Percentiles rank a stretch among this genome's conserved stretches.
Evolutionary conservation across 129 eudicot species (phyloP).

Genomic region (Erigeron canadensis): DNA sequence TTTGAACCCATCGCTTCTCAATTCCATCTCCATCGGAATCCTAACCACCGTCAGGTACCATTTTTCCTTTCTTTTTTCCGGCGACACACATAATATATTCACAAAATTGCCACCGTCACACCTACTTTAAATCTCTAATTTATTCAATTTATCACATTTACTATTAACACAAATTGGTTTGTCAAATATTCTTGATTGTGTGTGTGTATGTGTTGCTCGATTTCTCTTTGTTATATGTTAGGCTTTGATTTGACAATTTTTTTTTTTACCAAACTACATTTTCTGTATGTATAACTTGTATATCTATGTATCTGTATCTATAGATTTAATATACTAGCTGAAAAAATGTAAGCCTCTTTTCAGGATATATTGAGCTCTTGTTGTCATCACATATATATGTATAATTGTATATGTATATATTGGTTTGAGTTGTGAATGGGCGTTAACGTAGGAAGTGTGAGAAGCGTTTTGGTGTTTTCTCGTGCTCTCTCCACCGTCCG

Average conservation of each 20-base stretch:
- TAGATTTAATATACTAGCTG: no score
- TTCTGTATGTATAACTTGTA: no score
- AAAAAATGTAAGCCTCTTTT: no score
- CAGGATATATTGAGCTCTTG: no score
- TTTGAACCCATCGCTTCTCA: neutral
- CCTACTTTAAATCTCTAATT: neutral
- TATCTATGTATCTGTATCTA: no score
- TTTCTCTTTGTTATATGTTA: neutral
- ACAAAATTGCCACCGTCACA: neutral
- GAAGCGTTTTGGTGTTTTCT: no score
- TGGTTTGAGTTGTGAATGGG: no score
- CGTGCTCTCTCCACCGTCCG: no score
- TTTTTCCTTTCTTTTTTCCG: neutral
- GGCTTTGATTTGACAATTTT: neutral
- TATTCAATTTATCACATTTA: neutral
- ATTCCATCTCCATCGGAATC: slow-evolving; percentile 14
- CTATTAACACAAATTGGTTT: neutral
- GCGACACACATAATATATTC: neutral
- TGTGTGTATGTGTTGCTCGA: neutral
- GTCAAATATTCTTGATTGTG: neutral
- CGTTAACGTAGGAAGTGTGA: no score
- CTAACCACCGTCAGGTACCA: slow-evolving; percentile 19
- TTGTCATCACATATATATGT: no score
- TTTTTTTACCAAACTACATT: neutral
- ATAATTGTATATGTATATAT: no score